Evolutionary conservation across 176 grass and related monocot species (phyloP).

Genomic region (Oropetium thomaeum): DNA sequence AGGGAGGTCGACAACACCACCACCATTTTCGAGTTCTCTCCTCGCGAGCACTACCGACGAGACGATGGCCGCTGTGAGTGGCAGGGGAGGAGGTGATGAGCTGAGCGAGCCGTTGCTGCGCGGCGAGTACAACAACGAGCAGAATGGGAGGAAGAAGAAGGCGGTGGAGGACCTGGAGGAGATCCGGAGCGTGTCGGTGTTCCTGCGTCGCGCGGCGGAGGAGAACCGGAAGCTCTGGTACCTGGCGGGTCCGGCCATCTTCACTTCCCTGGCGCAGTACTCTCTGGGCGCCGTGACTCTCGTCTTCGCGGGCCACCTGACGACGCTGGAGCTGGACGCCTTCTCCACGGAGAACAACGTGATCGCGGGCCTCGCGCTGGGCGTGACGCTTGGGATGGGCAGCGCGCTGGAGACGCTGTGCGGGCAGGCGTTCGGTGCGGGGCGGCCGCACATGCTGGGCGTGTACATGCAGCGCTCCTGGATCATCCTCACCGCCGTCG

Average conservation of each 20-base stretch:
- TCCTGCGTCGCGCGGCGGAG: conserved; percentile 25
- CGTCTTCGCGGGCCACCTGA: conserved; percentile 77
- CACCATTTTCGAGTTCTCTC: too few species aligned
- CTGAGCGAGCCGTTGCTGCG: conserved; percentile 29
- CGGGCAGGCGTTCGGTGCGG: conserved; percentile 59
- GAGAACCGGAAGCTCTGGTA: conserved; percentile 77
- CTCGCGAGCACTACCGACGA: background rate
- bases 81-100: background rate
- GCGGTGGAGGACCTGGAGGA: conserved; percentile 52
- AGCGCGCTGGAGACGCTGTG: conserved; percentile 68
- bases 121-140: too few species aligned
- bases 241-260: conserved; percentile 71
- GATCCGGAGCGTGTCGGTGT: conserved; percentile 50
- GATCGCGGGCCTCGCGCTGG: conserved; percentile 74
- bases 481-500: conserved; percentile 48
- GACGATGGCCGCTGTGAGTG: conserved; percentile 15
- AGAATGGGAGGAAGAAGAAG: background rate
- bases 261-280: conserved; percentile 83
- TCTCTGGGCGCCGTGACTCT: conserved; percentile 69
- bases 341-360: conserved; percentile 86
- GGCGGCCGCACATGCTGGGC: conserved; percentile 46
- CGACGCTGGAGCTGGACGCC: conserved; percentile 85
- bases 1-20: too few species aligned
- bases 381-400: conserved; percentile 75
- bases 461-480: conserved; percentile 65